Conservation (phyloP, 1,284 basidiomycete genomes). For the Papiliotrema nemorosa region DNA sequence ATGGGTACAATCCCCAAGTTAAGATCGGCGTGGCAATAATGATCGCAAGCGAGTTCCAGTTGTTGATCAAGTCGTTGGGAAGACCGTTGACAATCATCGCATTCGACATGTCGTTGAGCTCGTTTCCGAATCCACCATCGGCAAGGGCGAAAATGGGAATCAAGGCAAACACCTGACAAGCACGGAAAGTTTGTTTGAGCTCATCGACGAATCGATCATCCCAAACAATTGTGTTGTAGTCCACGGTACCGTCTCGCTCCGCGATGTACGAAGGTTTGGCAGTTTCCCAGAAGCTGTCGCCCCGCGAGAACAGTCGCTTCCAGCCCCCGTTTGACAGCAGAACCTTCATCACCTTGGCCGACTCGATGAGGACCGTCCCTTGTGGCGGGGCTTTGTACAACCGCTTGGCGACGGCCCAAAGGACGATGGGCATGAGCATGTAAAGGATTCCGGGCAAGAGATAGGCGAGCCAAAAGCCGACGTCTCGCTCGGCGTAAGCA, state of each 20-base stretch:
- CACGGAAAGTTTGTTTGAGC: slow-evolving; percentile 45
- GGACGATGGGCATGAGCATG: slow-evolving; percentile 48
- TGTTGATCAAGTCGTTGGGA: slow-evolving; percentile 52
- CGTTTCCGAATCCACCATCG: slow-evolving; percentile 13
- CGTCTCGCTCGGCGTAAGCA: slow-evolving; percentile 40
- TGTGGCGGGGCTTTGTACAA: slow-evolving; percentile 48
- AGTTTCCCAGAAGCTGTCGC: slow-evolving; percentile 46
- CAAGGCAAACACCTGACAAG: slow-evolving; percentile 49
- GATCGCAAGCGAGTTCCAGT: slow-evolving; percentile 52
- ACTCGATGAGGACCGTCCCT: slow-evolving; percentile 48
- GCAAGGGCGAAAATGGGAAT: slow-evolving; percentile 26
- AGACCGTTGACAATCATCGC: slow-evolving; percentile 48
- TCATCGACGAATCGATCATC: slow-evolving; percentile 52
- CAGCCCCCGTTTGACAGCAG: slow-evolving; percentile 23
- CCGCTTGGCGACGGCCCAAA: slow-evolving; percentile 39
- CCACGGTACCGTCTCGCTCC: slow-evolving; percentile 27
- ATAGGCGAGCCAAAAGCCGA: slow-evolving; percentile 52
- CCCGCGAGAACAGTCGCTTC: slow-evolving; percentile 21
- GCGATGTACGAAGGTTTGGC: slow-evolving; percentile 19
- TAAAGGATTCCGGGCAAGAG: slow-evolving; percentile 35
- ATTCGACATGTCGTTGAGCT: slow-evolving; percentile 25
- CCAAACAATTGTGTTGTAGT: slow-evolving; percentile 38
- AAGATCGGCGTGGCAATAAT: slow-evolving; percentile 51
- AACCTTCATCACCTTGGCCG: slow-evolving; percentile 25
- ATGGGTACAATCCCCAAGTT: slow-evolving; percentile 51